A percentile compares a stretch with the other conserved stretches of the same genome.
Evolutionary conservation across 2,329 filamentous ascomycete genomes (phyloP).

Genomic region (Graphilbum fragrans): DNA sequence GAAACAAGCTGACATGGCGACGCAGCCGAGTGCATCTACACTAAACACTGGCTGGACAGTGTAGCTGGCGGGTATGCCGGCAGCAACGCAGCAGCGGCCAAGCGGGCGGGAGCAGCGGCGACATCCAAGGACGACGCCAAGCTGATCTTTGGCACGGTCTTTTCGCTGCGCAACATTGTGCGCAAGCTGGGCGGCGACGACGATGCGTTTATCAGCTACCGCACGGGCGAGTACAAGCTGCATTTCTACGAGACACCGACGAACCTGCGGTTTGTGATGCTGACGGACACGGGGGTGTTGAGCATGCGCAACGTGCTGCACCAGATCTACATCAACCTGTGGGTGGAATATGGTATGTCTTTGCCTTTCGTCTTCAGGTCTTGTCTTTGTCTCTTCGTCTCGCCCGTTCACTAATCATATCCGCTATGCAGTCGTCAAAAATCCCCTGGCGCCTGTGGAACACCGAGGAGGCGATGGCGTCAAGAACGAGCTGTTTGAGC

Average conservation of each 20-base stretch:
- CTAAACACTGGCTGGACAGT: slow-evolving; percentile 63
- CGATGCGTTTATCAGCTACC: slow-evolving; percentile 89
- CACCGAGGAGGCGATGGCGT: slow-evolving; percentile 59
- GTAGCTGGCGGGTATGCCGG: slow-evolving; percentile 6
- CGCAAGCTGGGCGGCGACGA: slow-evolving; percentile 89
- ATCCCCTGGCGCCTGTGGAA: slow-evolving; percentile 55
- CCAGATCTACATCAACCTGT: slow-evolving; percentile 97
- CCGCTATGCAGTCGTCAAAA: slow-evolving; percentile 50
- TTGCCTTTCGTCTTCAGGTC: background rate
- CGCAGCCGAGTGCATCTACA: slow-evolving; percentile 93
- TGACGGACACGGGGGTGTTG: slow-evolving; percentile 78
- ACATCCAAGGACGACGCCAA: slow-evolving; percentile 68
- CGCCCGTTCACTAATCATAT: background rate
- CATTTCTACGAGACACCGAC: slow-evolving; percentile 98
- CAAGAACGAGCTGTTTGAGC: slow-evolving; percentile 58
- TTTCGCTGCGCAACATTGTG: slow-evolving; percentile 92
- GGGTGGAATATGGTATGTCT: slow-evolving; percentile 80
- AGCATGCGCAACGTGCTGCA: slow-evolving; percentile 92
- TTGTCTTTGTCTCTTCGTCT: background rate
- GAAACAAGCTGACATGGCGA: background rate
- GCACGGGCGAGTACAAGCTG: slow-evolving; percentile 90
- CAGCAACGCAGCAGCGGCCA: slow-evolving; percentile 1
- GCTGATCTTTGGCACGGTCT: slow-evolving; percentile 92
- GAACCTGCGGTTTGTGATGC: slow-evolving; percentile 90
- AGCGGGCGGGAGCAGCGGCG: slow-evolving; percentile 1